Base-by-base conservation (phyloP, 129 eudicot species). In the Rutidosis leptorrhynchoides region DNA sequence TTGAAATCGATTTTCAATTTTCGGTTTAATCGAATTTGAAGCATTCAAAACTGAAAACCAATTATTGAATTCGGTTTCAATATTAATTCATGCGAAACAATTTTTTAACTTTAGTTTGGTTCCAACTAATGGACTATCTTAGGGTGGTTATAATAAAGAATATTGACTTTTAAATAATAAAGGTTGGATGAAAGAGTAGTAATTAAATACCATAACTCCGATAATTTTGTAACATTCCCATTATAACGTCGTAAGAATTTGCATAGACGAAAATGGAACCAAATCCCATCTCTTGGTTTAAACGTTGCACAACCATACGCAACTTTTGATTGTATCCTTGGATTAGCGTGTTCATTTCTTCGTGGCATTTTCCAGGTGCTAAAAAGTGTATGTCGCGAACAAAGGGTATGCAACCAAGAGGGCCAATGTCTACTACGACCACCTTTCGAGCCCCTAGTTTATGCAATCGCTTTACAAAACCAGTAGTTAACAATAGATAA, bases 371-470 rank as follows among this genome's bases (percentile, higher is more conserved):
- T 15, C 82, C 83, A 5, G 5, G 25, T 4, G 74, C 73, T 32
- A 81, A 69, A 9, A 82, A 56, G 76, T 74, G 78, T 52, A 77
- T 71, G 16, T 85, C 82, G 0, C 92, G 84, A 24, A 82, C 80
- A 57, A 82, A 85, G 3, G 92, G 88, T 72, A 85, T 79, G 79
- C 85, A 85, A 19, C 92, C 92, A 23, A 82, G 81, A 58, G 92
- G 92, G 59, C 92, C 92, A 27, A 85, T 66, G 26, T 78, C 81
- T 6, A 79, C 87, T 6, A 82, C 71, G 4, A 85, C 67, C 14
- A 74, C 56, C 72, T 85, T 85, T 43, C 88, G 84, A 46, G 85
- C 92, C 68, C 92, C 88, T 40, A 82, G 69, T 65, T 54, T 54
- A 27, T 82, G 78, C 62, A 85, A 70, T 29, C 87, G 67, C 92